These are phyloP conservation scores for Lolium perenne DNA, from an alignment of 176 grass and related monocot species.

Conservation along the genomic window DNA sequence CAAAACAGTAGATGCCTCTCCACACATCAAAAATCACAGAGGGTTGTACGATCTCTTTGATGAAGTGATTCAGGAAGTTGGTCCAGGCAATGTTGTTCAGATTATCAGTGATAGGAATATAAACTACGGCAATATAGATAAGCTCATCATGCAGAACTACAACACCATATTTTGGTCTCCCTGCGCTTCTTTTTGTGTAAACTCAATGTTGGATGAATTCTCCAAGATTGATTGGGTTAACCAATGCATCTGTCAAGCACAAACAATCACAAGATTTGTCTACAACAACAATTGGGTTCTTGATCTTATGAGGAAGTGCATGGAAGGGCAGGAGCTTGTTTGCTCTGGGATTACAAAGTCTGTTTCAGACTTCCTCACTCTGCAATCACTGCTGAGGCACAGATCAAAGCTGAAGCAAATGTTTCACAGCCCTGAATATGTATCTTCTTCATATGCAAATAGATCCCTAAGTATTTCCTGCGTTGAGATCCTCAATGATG, in stretches of 20 bases:
- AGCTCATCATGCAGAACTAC: constrained; percentile 91
- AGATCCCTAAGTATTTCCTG: constrained; percentile 69
- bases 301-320: constrained; percentile 68
- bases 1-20: constrained; percentile 83
- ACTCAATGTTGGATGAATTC: constrained; percentile 89
- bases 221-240: constrained; percentile 95
- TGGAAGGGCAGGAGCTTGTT: constrained; percentile 73
- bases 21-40: constrained; percentile 75
- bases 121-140: constrained; percentile 70
- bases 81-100: constrained; percentile 93
- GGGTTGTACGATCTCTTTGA: constrained; percentile 85
- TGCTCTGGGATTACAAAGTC: constrained; percentile 85
- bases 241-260: constrained; percentile 83
- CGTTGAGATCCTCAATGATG: constrained; percentile 67
- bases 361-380: constrained; percentile 81
- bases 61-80: constrained; percentile 90
- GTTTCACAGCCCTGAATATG: constrained; percentile 83
- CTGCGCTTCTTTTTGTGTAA: constrained; percentile 87
- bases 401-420: constrained; percentile 86
- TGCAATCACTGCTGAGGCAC: constrained; percentile 78
- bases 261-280: constrained; percentile 82
- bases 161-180: constrained; percentile 83
- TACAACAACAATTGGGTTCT: constrained; percentile 85
- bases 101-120: constrained; percentile 77
- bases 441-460: constrained; percentile 71